Evolutionary conservation across 768 basidiomycete genomes (phyloP).

Genomic region (Boletus rufocinnamomeus): DNA sequence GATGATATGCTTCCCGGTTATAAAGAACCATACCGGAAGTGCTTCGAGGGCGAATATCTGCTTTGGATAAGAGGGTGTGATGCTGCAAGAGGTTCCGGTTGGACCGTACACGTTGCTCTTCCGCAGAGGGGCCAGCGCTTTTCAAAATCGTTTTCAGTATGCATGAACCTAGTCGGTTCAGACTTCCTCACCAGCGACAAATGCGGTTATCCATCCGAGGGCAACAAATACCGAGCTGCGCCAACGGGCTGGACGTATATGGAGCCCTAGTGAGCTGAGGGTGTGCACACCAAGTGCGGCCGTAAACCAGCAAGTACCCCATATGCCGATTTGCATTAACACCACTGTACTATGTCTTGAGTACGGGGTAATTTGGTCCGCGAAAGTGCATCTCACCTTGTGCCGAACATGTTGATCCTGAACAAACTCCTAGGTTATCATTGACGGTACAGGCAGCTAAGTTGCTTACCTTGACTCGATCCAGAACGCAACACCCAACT

Average conservation of each 20-base stretch:
- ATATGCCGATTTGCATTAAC: slow-evolving; percentile 63
- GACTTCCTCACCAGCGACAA: slow-evolving; percentile 49
- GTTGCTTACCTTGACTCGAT: slow-evolving; percentile 48
- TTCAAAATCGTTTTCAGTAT: slow-evolving; percentile 21
- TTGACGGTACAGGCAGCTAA: background rate
- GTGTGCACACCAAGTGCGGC: slow-evolving; percentile 65
- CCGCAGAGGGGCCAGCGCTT: slow-evolving; percentile 40
- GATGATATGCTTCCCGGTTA: background rate
- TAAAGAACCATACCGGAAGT: slow-evolving; percentile 51
- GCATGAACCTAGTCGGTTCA: background rate
- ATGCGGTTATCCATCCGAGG: slow-evolving; percentile 57
- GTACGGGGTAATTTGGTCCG: background rate
- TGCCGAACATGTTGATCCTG: slow-evolving; percentile 51
- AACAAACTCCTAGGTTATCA: slow-evolving; percentile 6
- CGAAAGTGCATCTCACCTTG: slow-evolving; percentile 51
- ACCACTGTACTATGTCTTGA: slow-evolving; percentile 39
- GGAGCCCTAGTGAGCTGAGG: slow-evolving; percentile 64
- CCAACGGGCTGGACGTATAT: slow-evolving; percentile 51
- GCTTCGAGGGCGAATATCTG: slow-evolving; percentile 55
- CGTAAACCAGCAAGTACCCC: slow-evolving; percentile 64
- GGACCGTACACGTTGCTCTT: slow-evolving; percentile 51
- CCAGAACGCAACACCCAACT: slow-evolving; percentile 48
- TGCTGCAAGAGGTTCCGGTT: slow-evolving; percentile 52
- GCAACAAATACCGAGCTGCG: slow-evolving; percentile 44
- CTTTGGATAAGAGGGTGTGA: slow-evolving; percentile 44